A percentile compares a stretch with the other conserved stretches of the same genome.
Conservation (phyloP, 1,284 basidiomycete species). For the Ustilago bromivora region DNA sequence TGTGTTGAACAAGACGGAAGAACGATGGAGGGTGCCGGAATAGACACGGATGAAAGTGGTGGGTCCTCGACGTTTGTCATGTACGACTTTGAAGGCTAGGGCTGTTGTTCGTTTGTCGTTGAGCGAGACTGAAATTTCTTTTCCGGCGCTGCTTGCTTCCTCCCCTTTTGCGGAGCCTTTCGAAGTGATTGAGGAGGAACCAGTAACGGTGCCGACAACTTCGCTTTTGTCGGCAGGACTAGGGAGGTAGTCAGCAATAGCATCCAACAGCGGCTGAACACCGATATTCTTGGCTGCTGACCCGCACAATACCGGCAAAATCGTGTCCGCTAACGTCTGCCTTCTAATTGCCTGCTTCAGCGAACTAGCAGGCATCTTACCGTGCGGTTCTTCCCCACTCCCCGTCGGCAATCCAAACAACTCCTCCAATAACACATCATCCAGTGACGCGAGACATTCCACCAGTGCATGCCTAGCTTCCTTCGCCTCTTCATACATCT, state of each 20-base stretch:
- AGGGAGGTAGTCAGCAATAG: constrained; percentile 82
- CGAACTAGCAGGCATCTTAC: constrained; percentile 68
- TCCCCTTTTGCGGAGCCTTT: constrained; percentile 7
- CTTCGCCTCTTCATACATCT: constrained; percentile 77
- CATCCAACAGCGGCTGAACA: constrained; percentile 83
- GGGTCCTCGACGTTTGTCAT: constrained; percentile 86
- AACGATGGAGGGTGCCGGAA: constrained; percentile 78
- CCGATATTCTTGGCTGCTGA: constrained; percentile 85
- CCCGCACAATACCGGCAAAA: constrained; percentile 85
- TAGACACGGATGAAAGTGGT: constrained; percentile 91
- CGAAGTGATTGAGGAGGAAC: not conserved
- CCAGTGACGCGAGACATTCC: constrained; percentile 82
- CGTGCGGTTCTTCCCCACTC: constrained; percentile 75
- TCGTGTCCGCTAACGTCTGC: constrained; percentile 77
- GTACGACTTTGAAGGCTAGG: constrained; percentile 88
- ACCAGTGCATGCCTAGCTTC: constrained; percentile 79
- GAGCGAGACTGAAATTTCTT: constrained; percentile 51
- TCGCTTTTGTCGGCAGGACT: constrained; percentile 73
- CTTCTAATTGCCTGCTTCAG: constrained; percentile 75
- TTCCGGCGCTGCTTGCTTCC: constrained; percentile 43
- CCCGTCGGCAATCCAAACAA: constrained; percentile 72
- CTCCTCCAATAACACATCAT: constrained; percentile 81
- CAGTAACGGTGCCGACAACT: constrained; percentile 25
- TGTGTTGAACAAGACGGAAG: constrained; percentile 78
- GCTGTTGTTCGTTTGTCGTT: constrained; percentile 31